Base-by-base conservation (phyloP, 345 rosid species). In the Populus simonii region DNA sequence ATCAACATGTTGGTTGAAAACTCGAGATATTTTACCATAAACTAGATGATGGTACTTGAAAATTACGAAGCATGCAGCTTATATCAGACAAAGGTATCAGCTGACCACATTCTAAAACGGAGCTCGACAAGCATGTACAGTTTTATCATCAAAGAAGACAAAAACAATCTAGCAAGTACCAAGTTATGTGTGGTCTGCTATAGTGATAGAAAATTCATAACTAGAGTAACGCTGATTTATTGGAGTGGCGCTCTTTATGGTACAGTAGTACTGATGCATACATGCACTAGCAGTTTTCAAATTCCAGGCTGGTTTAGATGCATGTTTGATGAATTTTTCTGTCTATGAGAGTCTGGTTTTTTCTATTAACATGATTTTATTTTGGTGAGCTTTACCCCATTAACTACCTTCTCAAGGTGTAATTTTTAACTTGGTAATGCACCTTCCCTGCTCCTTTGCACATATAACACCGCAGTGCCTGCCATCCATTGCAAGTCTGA, bases 381-480 rank as follows among this genome's bases (percentile, higher is more conserved):
- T 29, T 74, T 55, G 74, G 41, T 33, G 12, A 66, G 57, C 57
- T 66, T 74, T 9, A n/a, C 23, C 23, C 71, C n/a, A 71, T 36
- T 55, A 10, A 78, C 11, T 84, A 94, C 98, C 97, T 90, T 89
- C 87, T 89, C 87, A 93, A 81, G 67, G 85, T 87, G 83, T 86
- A 88, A 80, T 82, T 87, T 87, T 91, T 94, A 71, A 94, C 95
- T 87, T 93, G 97, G 82, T 88, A 94, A 18, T 84, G 90, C 83
- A 93, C 97, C 83, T 81, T 86, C 84, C 98, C 98, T 18, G 92
- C 89, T 82, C 98, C 97, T 90, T 86, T 87, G 86, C 98, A 94
- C 97, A 89, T 91, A 55, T 91, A 87, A 82, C 98, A 94, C 47
- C 92, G 85, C 83, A 93, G 84, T 43, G 97, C 97, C 76, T 89